A percentile compares a stretch with the other conserved stretches of the same genome.
phyloP scores from a whole-genome alignment of 768 basidiomycete genomes.

The Pleurotus pulmonarius region DNA sequence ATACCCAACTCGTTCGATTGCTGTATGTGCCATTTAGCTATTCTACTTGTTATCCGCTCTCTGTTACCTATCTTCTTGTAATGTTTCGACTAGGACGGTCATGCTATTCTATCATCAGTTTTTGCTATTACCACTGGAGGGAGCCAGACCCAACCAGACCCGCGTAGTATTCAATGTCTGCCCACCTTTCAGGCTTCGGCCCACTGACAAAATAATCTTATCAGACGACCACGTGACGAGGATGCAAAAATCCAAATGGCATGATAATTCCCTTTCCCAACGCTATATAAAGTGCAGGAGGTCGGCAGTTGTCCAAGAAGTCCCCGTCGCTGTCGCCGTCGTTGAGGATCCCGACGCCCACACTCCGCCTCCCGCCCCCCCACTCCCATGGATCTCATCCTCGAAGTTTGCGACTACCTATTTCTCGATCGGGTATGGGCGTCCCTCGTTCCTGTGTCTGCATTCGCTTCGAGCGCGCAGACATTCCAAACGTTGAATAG shows the following conservation, averaged over 20 bases:
- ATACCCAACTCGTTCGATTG: no score
- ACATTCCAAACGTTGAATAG: constrained; percentile 32
- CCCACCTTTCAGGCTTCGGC: no score
- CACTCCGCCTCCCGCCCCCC: no score
- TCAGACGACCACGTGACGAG: background rate
- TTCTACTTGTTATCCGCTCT: background rate
- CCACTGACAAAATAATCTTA: background rate
- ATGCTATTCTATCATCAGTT: background rate
- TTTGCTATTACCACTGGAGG: background rate
- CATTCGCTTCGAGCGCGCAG: constrained; percentile 31
- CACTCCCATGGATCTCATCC: constrained; percentile 84
- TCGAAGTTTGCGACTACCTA: constrained; percentile 64
- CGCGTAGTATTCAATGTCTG: no score
- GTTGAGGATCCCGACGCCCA: background rate
- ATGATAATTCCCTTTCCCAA: background rate
- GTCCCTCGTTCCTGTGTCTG: constrained; percentile 60
- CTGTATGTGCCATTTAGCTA: background rate
- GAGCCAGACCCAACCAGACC: no score
- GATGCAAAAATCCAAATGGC: background rate
- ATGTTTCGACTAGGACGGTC: no score
- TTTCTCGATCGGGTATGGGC: constrained; percentile 82
- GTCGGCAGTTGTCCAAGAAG: background rate
- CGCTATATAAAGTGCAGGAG: background rate
- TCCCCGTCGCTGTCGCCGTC: background rate
- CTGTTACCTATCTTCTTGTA: no score